Base-by-base conservation (phyloP, 1,139 yeast species). In the Saccharomyces hybrid region DNA sequence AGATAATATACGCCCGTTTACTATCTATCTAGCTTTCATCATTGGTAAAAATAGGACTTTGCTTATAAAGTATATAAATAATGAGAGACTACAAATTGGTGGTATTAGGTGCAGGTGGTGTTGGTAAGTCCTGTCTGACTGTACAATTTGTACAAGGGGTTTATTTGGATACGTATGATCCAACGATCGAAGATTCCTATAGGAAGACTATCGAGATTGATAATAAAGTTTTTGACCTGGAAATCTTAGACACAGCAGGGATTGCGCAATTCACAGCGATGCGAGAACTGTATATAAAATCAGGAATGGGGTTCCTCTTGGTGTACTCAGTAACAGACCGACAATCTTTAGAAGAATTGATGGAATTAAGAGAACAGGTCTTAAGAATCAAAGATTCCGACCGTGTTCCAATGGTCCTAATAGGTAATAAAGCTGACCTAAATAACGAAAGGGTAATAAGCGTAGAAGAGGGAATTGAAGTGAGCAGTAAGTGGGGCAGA, bases 71-170 rank as follows among this genome's bases (percentile, higher is more conserved):
- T 31, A 31, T 31, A 31, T 31, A 2, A 31, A 5, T 26, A 44
- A 69, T 69, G 73, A 62, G 73, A 62, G 77, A 74, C 59, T 89
- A 87, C 73, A 88, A 91, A 69, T 76, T 91, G 61, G 97, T 91
- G 28, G 97, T 93, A 52, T 87, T 91, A 51, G 98, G 98, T 53
- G 98, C 97, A 49, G 98, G 98, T 70, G 97, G 97, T 72, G 98
- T 93, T 54, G 99, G 99, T 67, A 93, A 93, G 70, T 88, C 97
- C 25, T 97, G 97, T 31, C 76, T 91, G 59, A 91, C 97, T 50
- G 91, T 91, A 56, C 95, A 91, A 70, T 80, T 86, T 64, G 90
- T 90, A 52, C 97, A 90, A 71, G 85, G 90, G 56, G 95, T 88
- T 62, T 91, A 91, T 71, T 87, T 91, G 55, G 96, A 90, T 70